Evolutionary conservation across 1,139 yeast genomes (phyloP).

Genomic region (Lipomyces yarrowii): DNA sequence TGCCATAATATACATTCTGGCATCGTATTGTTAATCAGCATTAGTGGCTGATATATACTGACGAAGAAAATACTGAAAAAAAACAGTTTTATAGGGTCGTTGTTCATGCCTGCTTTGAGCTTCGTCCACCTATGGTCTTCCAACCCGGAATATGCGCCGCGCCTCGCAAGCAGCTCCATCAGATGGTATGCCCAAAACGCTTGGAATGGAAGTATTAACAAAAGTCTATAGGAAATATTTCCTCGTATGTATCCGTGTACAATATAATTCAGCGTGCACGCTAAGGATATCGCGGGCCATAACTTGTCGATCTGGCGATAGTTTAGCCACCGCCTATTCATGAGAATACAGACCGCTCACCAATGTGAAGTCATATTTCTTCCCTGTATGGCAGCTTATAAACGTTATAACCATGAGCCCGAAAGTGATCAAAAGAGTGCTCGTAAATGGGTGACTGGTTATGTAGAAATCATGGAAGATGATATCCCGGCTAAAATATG

Average conservation of each 20-base stretch:
- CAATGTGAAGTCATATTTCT: slow-evolving; percentile 15
- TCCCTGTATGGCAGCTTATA: slow-evolving; percentile 17
- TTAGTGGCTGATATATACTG: slow-evolving; percentile 26
- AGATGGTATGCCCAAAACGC: slow-evolving; percentile 31
- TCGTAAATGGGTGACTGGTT: slow-evolving; percentile 12
- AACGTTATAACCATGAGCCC: slow-evolving; percentile 8
- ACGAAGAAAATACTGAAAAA: slow-evolving; percentile 28
- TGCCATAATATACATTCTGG: slow-evolving; percentile 29
- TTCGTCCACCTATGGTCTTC: slow-evolving; percentile 32
- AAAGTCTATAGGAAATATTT: slow-evolving; percentile 17
- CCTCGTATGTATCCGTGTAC: slow-evolving; percentile 25
- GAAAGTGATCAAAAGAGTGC: neutral
- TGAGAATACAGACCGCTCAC: slow-evolving; percentile 3
- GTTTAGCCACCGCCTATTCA: neutral
- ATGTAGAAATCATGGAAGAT: slow-evolving; percentile 10
- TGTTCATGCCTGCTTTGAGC: slow-evolving; percentile 16
- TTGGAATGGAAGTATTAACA: slow-evolving; percentile 16
- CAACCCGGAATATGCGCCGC: slow-evolving; percentile 31
- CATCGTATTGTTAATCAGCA: slow-evolving; percentile 23
- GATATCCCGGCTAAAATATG: neutral
- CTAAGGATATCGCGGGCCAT: slow-evolving; percentile 30
- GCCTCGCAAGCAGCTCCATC: slow-evolving; percentile 25
- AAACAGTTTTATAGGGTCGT: slow-evolving; percentile 13
- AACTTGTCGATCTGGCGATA: slow-evolving; percentile 28
- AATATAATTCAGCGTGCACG: slow-evolving; percentile 21